These are phyloP conservation scores for Pisolithus orientalis DNA, from an alignment of 768 basidiomycete species.

Conservation along the genomic window DNA sequence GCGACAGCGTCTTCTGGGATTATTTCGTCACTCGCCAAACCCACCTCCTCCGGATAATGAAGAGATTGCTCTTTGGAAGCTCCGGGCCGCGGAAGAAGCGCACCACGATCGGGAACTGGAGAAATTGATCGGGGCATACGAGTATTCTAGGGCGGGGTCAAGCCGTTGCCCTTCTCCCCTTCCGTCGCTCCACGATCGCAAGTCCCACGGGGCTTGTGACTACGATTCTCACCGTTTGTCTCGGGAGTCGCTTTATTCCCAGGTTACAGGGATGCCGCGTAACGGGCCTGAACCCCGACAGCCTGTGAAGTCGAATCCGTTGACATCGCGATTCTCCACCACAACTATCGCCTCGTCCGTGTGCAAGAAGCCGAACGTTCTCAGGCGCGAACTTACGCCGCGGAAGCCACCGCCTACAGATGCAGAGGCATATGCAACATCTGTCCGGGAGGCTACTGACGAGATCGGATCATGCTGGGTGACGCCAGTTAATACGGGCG, in stretches of 20 bases:
- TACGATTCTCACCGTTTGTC: conserved; percentile 30
- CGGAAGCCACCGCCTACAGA: conserved; percentile 38
- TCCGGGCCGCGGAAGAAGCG: conserved; percentile 46
- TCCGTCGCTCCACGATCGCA: conserved; percentile 30
- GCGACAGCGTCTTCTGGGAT: conserved; percentile 49
- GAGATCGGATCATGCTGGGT: conserved; percentile 37
- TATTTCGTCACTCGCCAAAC: conserved; percentile 45
- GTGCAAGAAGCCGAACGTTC: conserved; percentile 24
- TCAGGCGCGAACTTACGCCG: conserved; percentile 19
- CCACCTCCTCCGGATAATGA: conserved; percentile 28
- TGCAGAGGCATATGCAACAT: conserved; percentile 54
- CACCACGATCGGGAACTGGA: conserved; percentile 44
- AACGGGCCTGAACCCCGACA: conserved; percentile 66
- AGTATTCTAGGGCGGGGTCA: conserved; percentile 38
- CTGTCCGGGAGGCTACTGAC: conserved; percentile 34
- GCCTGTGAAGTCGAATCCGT: conserved; percentile 47
- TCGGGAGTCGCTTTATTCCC: conserved; percentile 57
- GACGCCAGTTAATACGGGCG: conserved; percentile 37
- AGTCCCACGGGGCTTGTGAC: conserved; percentile 16
- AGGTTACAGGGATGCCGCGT: conserved; percentile 58
- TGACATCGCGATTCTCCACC: conserved; percentile 44
- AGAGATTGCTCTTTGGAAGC: conserved; percentile 45
- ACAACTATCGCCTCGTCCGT: conserved; percentile 37
- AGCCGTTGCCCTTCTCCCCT: conserved; percentile 36
- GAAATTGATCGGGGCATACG: conserved; percentile 43